Conservation (phyloP, 805 yeast species). For the Osmozyma mogii region DNA sequence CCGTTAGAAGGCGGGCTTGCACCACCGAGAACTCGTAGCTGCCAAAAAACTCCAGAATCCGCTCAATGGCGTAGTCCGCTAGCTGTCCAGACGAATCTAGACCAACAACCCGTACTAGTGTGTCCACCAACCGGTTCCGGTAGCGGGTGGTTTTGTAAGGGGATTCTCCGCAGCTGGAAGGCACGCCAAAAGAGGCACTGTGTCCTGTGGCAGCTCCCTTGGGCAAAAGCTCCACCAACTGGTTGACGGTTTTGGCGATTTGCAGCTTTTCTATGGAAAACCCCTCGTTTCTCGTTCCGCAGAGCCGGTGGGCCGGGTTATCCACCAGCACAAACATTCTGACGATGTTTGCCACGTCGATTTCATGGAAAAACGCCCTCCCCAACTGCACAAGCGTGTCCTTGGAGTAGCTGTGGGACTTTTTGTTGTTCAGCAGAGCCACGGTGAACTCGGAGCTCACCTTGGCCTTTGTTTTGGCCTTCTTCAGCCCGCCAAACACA, state of each 20-base stretch:
- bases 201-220: slow-evolving; percentile 41
- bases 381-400: slow-evolving; percentile 12
- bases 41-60: slow-evolving; percentile 17
- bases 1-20: slow-evolving; percentile 32
- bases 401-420: slow-evolving; percentile 6
- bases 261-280: slow-evolving; percentile 29
- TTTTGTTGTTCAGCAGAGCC: slow-evolving; percentile 5
- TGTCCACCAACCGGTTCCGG: slow-evolving; percentile 48
- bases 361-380: slow-evolving; percentile 46
- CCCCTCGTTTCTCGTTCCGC: slow-evolving; percentile 43
- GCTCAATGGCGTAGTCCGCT: slow-evolving; percentile 25
- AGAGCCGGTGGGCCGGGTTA: slow-evolving; percentile 46
- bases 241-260: slow-evolving; percentile 19
- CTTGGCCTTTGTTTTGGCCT: slow-evolving; percentile 3
- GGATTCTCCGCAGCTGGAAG: slow-evolving; percentile 22
- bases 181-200: slow-evolving; percentile 25
- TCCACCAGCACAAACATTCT: slow-evolving; percentile 47
- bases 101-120: slow-evolving; percentile 38
- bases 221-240: slow-evolving; percentile 38
- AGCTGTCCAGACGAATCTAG: slow-evolving; percentile 25
- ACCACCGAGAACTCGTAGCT: slow-evolving; percentile 19
- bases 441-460: slow-evolving; percentile 8
- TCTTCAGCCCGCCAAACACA: slow-evolving; percentile 12
- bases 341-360: slow-evolving; percentile 49
- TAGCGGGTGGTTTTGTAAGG: slow-evolving; percentile 23